Evolutionary conservation across 176 grass and related monocot genomes (phyloP).

Genomic region (Calamus simplicifolius): DNA sequence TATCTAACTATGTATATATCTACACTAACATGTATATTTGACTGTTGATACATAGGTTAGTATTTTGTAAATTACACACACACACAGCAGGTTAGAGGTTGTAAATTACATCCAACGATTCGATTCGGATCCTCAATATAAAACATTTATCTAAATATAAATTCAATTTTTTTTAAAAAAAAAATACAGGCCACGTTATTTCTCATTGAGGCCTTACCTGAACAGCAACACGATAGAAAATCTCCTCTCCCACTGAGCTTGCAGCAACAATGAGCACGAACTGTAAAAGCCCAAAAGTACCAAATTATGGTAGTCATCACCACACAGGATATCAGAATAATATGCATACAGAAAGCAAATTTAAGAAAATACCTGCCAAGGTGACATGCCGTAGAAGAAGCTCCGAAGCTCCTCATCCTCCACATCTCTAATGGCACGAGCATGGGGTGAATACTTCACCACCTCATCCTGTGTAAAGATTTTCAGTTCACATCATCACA

Average conservation of each 20-base stretch:
- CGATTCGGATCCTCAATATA: too few species aligned
- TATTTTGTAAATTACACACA: too few species aligned
- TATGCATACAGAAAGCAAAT: conserved; percentile 1
- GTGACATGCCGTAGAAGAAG: conserved; percentile 99
- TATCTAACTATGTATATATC: too few species aligned
- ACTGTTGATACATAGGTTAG: too few species aligned
- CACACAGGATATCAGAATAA: too few species aligned
- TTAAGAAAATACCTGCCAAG: conserved; percentile 52
- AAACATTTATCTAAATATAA: too few species aligned
- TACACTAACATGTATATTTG: too few species aligned
- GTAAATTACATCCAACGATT: too few species aligned
- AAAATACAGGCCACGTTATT: too few species aligned
- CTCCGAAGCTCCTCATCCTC: conserved; percentile 94
- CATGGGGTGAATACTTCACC: conserved; percentile 92
- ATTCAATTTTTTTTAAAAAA: too few species aligned
- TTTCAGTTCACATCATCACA: neutral
- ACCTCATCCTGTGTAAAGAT: conserved; percentile 69
- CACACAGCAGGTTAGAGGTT: too few species aligned
- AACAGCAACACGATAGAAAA: conserved; percentile 84
- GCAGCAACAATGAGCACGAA: conserved; percentile 80
- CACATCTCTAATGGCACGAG: conserved; percentile 92
- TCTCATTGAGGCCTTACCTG: conserved; percentile 38
- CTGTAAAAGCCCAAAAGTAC: conserved; percentile 18
- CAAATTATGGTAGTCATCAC: neutral
- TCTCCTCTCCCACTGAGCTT: conserved; percentile 83